Percentiles rank a stretch among this genome's conserved stretches.
These are phyloP conservation scores for Phytophthora fragariaefolia DNA, from an alignment of 352 stramenopile genomes.

Conservation along the genomic window DNA sequence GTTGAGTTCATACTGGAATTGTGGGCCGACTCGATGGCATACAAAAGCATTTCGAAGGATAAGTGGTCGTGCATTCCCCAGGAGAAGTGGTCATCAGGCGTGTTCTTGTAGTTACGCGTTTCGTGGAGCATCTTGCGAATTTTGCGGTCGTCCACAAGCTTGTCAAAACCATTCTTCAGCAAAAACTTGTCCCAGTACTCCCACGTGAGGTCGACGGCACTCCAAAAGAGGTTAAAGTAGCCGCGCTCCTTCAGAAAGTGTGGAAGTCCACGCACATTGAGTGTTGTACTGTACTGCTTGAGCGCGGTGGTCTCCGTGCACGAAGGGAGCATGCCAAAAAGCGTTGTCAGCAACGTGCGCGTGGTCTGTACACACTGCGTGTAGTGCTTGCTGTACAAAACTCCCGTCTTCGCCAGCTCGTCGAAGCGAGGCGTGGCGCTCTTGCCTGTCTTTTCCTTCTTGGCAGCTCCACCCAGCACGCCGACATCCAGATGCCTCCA, in stretches of 20 bases:
- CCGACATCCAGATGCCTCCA: constrained; percentile 73
- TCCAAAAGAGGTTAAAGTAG: constrained; percentile 81
- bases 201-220: constrained; percentile 64
- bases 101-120: constrained; percentile 59
- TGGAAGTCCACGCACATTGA: constrained; percentile 59
- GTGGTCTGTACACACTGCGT: constrained; percentile 73
- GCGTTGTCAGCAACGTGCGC: constrained; percentile 68
- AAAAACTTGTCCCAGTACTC: constrained; percentile 80
- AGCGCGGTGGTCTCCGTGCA: constrained; percentile 72
- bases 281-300: constrained; percentile 60
- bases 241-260: constrained; percentile 73
- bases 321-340: constrained; percentile 76
- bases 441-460: constrained; percentile 54
- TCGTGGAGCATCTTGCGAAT: constrained; percentile 74
- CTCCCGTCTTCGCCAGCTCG: constrained; percentile 51
- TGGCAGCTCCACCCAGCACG: constrained; percentile 58
- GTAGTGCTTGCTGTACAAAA: constrained; percentile 77
- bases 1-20: constrained; percentile 43
- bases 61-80: constrained; percentile 79
- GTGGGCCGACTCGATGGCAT: constrained; percentile 59
- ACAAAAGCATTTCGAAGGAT: constrained; percentile 76
- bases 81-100: constrained; percentile 65
- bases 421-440: constrained; percentile 71
- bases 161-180: constrained; percentile 69
- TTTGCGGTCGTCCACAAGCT: constrained; percentile 71